Evolutionary conservation across 371 early-diverging fungal species (phyloP).

Genomic region (Mycotypha africana): DNA sequence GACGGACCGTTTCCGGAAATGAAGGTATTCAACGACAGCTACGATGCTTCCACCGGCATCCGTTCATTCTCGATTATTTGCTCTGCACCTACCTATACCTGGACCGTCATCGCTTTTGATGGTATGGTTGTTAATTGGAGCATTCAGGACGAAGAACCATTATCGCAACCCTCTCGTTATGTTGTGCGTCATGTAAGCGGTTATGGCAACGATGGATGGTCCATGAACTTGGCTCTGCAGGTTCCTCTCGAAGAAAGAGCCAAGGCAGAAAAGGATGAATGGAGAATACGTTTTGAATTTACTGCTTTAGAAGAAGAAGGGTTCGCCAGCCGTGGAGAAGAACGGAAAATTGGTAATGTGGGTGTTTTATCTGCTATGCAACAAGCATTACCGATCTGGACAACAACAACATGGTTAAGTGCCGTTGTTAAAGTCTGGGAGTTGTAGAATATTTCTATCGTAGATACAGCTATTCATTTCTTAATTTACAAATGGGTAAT

Average conservation of each 20-base stretch:
- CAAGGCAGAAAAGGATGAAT: slow-evolving; percentile 29
- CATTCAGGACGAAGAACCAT: slow-evolving; percentile 43
- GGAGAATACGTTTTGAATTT: slow-evolving; percentile 45
- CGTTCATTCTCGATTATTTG: slow-evolving; percentile 50
- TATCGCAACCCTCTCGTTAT: slow-evolving; percentile 36
- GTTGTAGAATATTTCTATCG: too few relatives aligned
- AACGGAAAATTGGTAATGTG: slow-evolving; percentile 48
- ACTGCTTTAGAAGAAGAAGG: slow-evolving; percentile 53
- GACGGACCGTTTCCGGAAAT: slow-evolving; percentile 38
- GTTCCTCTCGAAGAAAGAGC: slow-evolving; percentile 43
- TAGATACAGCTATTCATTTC: too few relatives aligned
- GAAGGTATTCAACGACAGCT: slow-evolving; percentile 40
- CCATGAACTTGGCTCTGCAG: slow-evolving; percentile 34
- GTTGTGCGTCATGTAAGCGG: slow-evolving; percentile 65
- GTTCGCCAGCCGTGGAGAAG: slow-evolving; percentile 46
- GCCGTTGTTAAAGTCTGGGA: slow-evolving; percentile 47
- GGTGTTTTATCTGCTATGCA: slow-evolving; percentile 49
- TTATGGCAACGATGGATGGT: slow-evolving; percentile 56
- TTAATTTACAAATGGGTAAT: too few relatives aligned
- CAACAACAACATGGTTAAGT: slow-evolving; percentile 56
- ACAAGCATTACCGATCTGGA: slow-evolving; percentile 54
- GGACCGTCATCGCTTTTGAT: slow-evolving; percentile 64
- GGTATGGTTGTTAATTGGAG: slow-evolving; percentile 62
- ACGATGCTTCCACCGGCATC: slow-evolving; percentile 44
- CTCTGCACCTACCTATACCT: slow-evolving; percentile 55